phyloP scores from a whole-genome alignment of 495 filamentous ascomycete genomes.

The Penicillium manginii region DNA sequence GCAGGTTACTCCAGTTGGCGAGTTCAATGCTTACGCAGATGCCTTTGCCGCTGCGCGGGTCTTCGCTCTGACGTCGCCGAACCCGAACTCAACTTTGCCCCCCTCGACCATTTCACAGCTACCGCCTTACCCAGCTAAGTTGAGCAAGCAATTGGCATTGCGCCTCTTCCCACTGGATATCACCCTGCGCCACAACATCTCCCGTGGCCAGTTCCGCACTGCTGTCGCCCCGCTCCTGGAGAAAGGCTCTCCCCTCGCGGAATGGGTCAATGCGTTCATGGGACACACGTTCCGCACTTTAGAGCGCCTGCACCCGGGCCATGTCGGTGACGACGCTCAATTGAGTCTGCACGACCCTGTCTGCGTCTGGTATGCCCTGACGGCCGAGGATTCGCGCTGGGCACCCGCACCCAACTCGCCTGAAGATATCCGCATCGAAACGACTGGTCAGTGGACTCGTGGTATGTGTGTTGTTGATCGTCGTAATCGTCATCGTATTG shows the following conservation, averaged over 20 bases:
- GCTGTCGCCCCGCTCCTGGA: conserved; percentile 52
- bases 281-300: conserved; percentile 76
- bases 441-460: conserved; percentile 88
- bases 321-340: conserved; percentile 55
- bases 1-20: conserved; percentile 69
- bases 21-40: conserved; percentile 87
- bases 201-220: conserved; percentile 59
- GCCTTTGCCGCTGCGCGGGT: conserved; percentile 83
- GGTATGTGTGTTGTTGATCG: conserved; percentile 88
- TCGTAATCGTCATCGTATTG: conserved; percentile 62
- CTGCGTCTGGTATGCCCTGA: conserved; percentile 84
- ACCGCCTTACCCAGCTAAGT: conserved; percentile 66
- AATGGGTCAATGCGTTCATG: conserved; percentile 82
- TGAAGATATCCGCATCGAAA: conserved; percentile 85
- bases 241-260: conserved; percentile 74
- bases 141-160: conserved; percentile 69
- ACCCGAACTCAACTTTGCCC: conserved; percentile 72
- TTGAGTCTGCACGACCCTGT: conserved; percentile 88
- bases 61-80: conserved; percentile 84
- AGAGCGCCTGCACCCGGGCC: conserved; percentile 57
- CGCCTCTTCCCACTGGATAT: conserved; percentile 89
- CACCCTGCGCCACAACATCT: conserved; percentile 74
- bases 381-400: conserved; percentile 47
- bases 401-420: conserved; percentile 43
- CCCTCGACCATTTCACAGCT: conserved; percentile 51